A percentile compares a stretch with the other conserved stretches of the same genome.
Evolutionary conservation across 805 yeast species (phyloP).

Genomic region (Myxozyma neglecta): DNA sequence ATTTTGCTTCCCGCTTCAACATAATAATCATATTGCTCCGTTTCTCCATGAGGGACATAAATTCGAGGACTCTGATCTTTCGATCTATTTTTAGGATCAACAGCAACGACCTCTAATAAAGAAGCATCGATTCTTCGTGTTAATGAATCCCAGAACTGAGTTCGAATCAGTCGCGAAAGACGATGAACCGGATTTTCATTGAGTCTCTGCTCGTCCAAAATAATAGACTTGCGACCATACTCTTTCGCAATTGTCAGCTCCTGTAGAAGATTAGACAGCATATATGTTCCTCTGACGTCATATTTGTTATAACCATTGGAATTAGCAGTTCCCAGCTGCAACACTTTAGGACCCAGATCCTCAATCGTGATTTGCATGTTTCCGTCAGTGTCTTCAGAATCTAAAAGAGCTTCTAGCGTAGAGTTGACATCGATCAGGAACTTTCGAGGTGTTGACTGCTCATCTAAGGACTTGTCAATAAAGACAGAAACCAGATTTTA

Average conservation of each 20-base stretch:
- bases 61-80: conserved; percentile 68
- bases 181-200: conserved; percentile 86
- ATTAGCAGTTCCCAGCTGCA: conserved; percentile 76
- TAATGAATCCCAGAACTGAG: conserved; percentile 76
- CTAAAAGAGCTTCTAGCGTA: conserved; percentile 66
- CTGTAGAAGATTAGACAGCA: conserved; percentile 81
- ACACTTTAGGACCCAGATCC: conserved; percentile 80
- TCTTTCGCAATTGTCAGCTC: conserved; percentile 84
- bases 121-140: conserved; percentile 68
- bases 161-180: conserved; percentile 67
- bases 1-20: conserved; percentile 51
- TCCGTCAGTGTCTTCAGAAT: conserved; percentile 79
- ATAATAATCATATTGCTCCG: conserved; percentile 73
- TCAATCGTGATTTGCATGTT: conserved; percentile 84
- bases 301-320: conserved; percentile 75
- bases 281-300: conserved; percentile 83
- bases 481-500: conserved; percentile 27
- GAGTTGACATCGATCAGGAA: conserved; percentile 76
- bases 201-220: conserved; percentile 77
- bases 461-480: conserved; percentile 9
- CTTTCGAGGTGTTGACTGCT: conserved; percentile 41
- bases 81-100: conserved; percentile 71
- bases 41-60: conserved; percentile 68
- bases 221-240: conserved; percentile 73
- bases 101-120: conserved; percentile 67